These are phyloP conservation scores for Citrus sinensis DNA, from an alignment of 345 rosid genomes.

Conservation along the genomic window DNA sequence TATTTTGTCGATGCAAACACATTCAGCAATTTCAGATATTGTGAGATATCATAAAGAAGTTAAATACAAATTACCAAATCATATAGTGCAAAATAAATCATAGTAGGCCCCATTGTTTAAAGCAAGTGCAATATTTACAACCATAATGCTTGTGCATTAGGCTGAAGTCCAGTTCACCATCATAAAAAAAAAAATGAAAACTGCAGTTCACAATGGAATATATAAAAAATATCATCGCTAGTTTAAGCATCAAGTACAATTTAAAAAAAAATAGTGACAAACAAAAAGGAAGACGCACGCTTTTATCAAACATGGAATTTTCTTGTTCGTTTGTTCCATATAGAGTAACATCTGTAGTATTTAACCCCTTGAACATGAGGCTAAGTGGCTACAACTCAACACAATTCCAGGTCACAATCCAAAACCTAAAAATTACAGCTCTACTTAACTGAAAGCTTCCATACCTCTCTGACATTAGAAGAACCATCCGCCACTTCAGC, in stretches of 20 bases:
- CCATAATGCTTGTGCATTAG: background rate
- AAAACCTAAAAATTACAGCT: background rate
- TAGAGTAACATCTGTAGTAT: background rate
- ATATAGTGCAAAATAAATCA: background rate
- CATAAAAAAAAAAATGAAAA: background rate
- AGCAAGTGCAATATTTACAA: background rate
- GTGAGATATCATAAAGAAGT: background rate
- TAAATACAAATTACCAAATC: background rate
- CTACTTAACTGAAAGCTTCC: constrained; percentile 67
- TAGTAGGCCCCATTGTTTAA: background rate
- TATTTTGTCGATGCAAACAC: background rate
- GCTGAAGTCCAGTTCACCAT: background rate
- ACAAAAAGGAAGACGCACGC: background rate
- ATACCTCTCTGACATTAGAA: constrained; percentile 84
- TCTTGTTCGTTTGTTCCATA: background rate
- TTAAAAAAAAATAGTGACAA: background rate
- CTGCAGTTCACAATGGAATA: background rate
- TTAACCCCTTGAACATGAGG: background rate
- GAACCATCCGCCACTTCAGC: constrained; percentile 88
- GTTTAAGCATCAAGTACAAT: background rate
- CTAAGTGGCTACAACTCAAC: background rate
- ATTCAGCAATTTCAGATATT: background rate
- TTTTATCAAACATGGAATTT: background rate
- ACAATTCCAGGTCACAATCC: background rate
- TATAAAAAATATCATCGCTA: too few species aligned